A percentile compares a stretch with the other conserved stretches of the same genome.
These are phyloP conservation scores for Nothophoma quercina DNA, from an alignment of 2,329 filamentous ascomycete genomes.

Conservation along the genomic window DNA sequence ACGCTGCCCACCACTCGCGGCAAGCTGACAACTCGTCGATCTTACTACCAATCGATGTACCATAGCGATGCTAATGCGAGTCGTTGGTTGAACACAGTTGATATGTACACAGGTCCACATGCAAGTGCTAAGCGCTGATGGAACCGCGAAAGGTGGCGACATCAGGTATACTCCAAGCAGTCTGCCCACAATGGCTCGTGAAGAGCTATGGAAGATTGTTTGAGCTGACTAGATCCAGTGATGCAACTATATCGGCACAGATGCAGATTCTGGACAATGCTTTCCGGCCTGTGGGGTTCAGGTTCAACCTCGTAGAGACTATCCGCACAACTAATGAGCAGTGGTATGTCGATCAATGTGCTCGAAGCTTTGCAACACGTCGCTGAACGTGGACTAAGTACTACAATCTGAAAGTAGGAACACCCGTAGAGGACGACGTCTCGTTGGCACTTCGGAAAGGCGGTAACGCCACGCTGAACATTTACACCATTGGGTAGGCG, in stretches of 20 bases:
- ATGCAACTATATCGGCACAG: constrained; percentile 1
- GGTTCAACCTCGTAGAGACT: not conserved
- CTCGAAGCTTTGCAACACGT: too few species aligned
- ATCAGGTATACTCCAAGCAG: constrained; percentile 1
- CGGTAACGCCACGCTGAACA: constrained; percentile 7
- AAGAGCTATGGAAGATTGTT: too few species aligned
- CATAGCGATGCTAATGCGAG: not conserved
- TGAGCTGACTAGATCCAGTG: too few species aligned
- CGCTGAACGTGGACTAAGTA: not conserved
- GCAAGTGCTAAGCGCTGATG: constrained; percentile 6
- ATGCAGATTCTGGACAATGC: not conserved
- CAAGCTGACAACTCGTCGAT: not conserved
- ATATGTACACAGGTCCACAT: not conserved
- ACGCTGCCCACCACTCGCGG: not conserved
- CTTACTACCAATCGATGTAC: not conserved
- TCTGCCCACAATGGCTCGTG: too few species aligned
- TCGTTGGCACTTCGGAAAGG: constrained; percentile 4
- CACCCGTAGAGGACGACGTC: not conserved
- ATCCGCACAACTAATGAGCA: constrained; percentile 2
- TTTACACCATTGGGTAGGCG: constrained; percentile 1
- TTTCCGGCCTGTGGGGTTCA: constrained; percentile 6
- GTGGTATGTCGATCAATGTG: too few species aligned
- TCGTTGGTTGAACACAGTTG: not conserved
- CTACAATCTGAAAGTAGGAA: not conserved
- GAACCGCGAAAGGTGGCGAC: constrained; percentile 1